Base-by-base conservation (phyloP, 2,329 filamentous ascomycete species). In the Cercospora zeae-maydis region DNA sequence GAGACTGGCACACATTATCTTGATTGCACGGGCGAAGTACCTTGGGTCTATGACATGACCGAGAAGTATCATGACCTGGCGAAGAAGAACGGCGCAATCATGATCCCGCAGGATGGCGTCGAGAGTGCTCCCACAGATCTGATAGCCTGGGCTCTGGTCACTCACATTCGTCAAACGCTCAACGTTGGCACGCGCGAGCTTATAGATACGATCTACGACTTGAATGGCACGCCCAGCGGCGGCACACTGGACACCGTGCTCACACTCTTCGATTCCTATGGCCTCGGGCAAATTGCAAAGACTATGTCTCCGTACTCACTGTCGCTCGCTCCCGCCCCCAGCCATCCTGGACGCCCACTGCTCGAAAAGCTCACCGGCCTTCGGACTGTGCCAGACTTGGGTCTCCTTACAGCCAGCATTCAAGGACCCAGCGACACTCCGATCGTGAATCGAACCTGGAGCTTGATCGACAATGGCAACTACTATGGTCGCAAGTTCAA, bases 201-300 rank as follows among this genome's bases (percentile, higher is more conserved):
- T 47, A 77, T 83, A 45, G 76, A 81, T 66, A 80, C 79, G 3
- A 77, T 86, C 21, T 81, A 86, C 69, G 81, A 83, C 24, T 65
- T 85, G 58, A 85, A 84, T 72, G 78, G 79, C 4, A 78, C 78
- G 5, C 75, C 80, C 3, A 86, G 83, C 58, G 86, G 86, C 30
- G 86, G 86, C 36, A 87, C 80, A 5, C 76, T 93, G 4, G 81
- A 84, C 34, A 92, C 91, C 0, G 78, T 87, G 3, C 75, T 97
- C 13, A 82, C 78, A 33, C 72, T 84, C 8, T 79, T 85, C 65
- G 80, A 80, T 63, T 68, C 78, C 67, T 79, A 82, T 75, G 69
- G 72, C 68, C 73, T 82, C 6, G 72, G 71, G n/a, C 76, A 85
- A 33, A 68, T 87, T 4, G 72, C 74, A 16, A 79, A 79, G 61